These are phyloP conservation scores for Leccinum sublutescens DNA, from an alignment of 768 basidiomycete genomes.

Conservation along the genomic window DNA sequence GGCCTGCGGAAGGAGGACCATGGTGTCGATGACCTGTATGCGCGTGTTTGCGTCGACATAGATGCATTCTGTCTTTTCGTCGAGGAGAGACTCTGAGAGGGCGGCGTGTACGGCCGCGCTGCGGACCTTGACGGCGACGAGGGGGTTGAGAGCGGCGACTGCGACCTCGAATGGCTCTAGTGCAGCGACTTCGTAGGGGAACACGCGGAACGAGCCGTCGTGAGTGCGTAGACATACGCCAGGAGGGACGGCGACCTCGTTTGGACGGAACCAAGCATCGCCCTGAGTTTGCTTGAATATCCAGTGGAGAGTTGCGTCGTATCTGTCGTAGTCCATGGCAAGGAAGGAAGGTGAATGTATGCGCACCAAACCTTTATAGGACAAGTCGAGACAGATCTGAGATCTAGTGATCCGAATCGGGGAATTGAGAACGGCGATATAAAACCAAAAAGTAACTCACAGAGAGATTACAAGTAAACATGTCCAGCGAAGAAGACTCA, in stretches of 20 bases:
- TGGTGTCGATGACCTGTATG: conserved; percentile 81
- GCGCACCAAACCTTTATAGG: conserved; percentile 7
- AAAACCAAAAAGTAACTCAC: not conserved
- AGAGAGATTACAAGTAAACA: conserved; percentile 11
- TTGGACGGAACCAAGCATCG: conserved; percentile 55
- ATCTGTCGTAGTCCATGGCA: conserved; percentile 36
- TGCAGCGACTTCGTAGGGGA: conserved; percentile 51
- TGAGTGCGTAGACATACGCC: conserved; percentile 52
- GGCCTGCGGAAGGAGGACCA: conserved; percentile 65
- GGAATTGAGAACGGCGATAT: conserved; percentile 1
- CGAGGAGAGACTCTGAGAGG: conserved; percentile 37
- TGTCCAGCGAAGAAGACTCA: conserved; percentile 31
- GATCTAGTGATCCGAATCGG: conserved; percentile 12
- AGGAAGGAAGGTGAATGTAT: not conserved
- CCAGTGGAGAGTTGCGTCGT: conserved; percentile 31
- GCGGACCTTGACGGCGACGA: conserved; percentile 53
- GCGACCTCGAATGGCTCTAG: conserved; percentile 57
- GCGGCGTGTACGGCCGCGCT: conserved; percentile 52
- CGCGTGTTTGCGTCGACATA: conserved; percentile 57
- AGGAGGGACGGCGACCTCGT: conserved; percentile 44
- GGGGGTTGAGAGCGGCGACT: conserved; percentile 50
- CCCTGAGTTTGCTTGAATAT: conserved; percentile 38
- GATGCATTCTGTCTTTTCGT: conserved; percentile 36
- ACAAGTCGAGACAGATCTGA: conserved; percentile 8
- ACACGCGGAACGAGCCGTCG: conserved; percentile 49